phyloP scores from a whole-genome alignment of 1,284 basidiomycete species.

The Sanghuangporus sanghuang region DNA sequence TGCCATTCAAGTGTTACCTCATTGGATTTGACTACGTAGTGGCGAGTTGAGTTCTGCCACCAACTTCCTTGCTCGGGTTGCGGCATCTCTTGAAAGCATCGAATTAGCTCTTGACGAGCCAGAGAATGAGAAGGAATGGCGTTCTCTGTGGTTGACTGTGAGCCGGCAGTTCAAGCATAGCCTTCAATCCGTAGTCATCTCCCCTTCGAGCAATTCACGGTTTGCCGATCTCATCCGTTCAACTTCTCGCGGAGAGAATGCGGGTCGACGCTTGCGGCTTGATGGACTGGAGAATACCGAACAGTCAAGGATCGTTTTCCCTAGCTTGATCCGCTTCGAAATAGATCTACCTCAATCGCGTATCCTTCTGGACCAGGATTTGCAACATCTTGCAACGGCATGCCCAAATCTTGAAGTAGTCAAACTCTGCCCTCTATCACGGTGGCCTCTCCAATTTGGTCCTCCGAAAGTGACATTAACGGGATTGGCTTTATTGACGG shows the following conservation, averaged over 20 bases:
- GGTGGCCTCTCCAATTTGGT: slow-evolving; percentile 47
- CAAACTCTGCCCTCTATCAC: slow-evolving; percentile 58
- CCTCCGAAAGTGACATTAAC: slow-evolving; percentile 54
- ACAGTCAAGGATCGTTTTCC: slow-evolving; percentile 30
- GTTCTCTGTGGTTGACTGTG: slow-evolving; percentile 55
- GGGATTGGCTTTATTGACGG: slow-evolving; percentile 52
- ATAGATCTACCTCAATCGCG: slow-evolving; percentile 72
- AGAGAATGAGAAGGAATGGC: slow-evolving; percentile 66
- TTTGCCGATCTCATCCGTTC: slow-evolving; percentile 64
- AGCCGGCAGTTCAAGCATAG: slow-evolving; percentile 55
- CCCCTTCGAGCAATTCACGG: slow-evolving; percentile 55
- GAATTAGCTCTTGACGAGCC: slow-evolving; percentile 75
- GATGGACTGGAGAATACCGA: slow-evolving; percentile 40
- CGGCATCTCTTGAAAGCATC: slow-evolving; percentile 51
- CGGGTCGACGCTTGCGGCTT: slow-evolving; percentile 48
- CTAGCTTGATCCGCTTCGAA: slow-evolving; percentile 52
- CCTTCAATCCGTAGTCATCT: slow-evolving; percentile 53
- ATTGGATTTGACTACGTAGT: slow-evolving; percentile 19
- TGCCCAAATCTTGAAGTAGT: slow-evolving; percentile 64
- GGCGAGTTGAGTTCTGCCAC: slow-evolving; percentile 63
- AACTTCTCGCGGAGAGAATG: slow-evolving; percentile 51
- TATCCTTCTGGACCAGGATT: slow-evolving; percentile 54
- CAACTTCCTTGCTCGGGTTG: slow-evolving; percentile 63
- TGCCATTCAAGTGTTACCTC: background rate
- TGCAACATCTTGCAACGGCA: slow-evolving; percentile 49